Conservation (phyloP, 345 rosid species). For the Melaleuca quinquenervia region DNA sequence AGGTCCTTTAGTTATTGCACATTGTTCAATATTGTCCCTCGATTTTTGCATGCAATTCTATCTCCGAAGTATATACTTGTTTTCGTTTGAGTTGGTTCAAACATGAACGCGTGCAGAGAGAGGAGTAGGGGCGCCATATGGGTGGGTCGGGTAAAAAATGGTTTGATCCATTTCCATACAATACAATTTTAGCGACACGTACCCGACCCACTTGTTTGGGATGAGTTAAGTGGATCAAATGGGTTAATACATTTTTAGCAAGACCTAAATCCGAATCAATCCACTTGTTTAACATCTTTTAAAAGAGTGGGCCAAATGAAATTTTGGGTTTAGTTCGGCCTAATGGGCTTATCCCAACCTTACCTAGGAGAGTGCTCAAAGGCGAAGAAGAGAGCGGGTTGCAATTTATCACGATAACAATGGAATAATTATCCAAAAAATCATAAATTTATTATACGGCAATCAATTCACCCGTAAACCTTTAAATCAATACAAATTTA, state of each 20-base stretch:
- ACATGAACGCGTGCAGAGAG: background rate
- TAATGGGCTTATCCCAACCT: background rate
- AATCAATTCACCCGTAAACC: background rate
- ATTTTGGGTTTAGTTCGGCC: background rate
- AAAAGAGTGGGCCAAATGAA: background rate
- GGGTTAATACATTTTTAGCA: background rate
- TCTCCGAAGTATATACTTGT: too few species aligned
- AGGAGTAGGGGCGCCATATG: too few species aligned
- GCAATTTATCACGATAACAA: background rate
- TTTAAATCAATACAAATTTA: background rate
- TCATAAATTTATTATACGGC: rapidly evolving
- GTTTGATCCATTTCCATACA: too few species aligned
- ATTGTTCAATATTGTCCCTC: background rate
- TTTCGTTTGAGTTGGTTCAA: background rate
- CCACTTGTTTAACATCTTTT: background rate
- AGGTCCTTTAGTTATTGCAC: background rate
- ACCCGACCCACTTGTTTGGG: too few species aligned
- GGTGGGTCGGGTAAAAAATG: too few species aligned
- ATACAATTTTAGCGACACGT: too few species aligned
- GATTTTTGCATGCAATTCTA: too few species aligned
- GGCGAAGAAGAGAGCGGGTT: background rate
- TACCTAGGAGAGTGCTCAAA: background rate
- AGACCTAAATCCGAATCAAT: background rate
- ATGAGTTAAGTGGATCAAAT: background rate
- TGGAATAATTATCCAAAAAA: background rate